A percentile compares a stretch with the other conserved stretches of the same genome.
Evolutionary conservation across 169 alveolate species (phyloP).

Genomic region (Sarcocystis neurona): DNA sequence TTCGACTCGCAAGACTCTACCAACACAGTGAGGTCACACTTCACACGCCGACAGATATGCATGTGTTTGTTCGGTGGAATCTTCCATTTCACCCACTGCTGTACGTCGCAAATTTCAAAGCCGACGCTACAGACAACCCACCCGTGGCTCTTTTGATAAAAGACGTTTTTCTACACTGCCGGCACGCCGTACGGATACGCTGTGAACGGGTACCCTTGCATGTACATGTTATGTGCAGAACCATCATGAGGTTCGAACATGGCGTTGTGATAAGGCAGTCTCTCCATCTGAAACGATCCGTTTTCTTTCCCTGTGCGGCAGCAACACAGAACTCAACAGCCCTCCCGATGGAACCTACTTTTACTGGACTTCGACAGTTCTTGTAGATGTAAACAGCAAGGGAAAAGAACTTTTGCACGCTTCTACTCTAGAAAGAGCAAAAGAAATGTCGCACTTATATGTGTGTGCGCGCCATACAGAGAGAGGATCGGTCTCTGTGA

Average conservation of each 20-base stretch:
- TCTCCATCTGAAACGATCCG: slow-evolving; percentile 43
- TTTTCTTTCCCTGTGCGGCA: slow-evolving; percentile 43
- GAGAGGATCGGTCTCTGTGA: neutral
- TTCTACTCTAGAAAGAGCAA: neutral
- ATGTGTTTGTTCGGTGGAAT: no score
- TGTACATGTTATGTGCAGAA: slow-evolving; percentile 32
- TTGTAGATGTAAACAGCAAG: no score
- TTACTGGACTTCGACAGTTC: no score
- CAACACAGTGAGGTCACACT: no score
- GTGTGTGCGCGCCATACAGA: neutral
- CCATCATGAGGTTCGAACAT: slow-evolving; percentile 47
- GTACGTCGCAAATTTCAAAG: no score
- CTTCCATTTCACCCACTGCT: no score
- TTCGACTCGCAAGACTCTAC: no score
- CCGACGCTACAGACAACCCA: no score
- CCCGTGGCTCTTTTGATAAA: no score
- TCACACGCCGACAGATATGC: no score
- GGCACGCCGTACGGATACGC: slow-evolving; percentile 64
- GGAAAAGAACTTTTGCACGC: neutral
- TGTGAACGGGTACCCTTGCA: slow-evolving; percentile 46
- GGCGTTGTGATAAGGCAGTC: slow-evolving; percentile 55
- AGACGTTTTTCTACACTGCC: neutral
- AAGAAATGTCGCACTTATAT: neutral
- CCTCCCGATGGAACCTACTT: neutral
- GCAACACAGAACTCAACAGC: neutral